Base-by-base conservation (phyloP, 164 flowering plant genomes). In the Vitis amurensis region DNA sequence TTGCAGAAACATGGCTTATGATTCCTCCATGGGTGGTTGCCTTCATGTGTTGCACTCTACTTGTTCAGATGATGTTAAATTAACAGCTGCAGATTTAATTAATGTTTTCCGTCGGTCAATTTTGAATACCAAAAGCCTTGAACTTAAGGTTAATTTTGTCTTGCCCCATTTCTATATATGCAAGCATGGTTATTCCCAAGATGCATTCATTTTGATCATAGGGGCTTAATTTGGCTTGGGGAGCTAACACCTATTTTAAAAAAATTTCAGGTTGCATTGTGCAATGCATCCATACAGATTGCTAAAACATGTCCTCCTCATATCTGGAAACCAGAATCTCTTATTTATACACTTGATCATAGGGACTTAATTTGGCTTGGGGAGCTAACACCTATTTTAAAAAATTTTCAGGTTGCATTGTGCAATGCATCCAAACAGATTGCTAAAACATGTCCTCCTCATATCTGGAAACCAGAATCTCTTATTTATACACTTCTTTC, bases 1-100 rank as follows among this genome's bases (percentile, higher is more conserved):
- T 78, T 79, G 80, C 93, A 96, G 99, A 77, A 85, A 76, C 63
- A 13, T 64, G 58, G 83, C 44, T 47, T 96, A 91, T 81, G 98
- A 96, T 84, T 80, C 95, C 50, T 84, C 89, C 69, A 66, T 96
- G 49, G 98, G 95, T 57, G 73, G 79, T 80, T 91, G 99, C 78
- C 94, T 96, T 65, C 78, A 77, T 72, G 80, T 79, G 53, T 64
- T 91, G 72, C 83, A 91, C 78, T 85, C 90, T 23, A 80, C 75
- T 68, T 96, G 95, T 80, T 72, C 89, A 61, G 90, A 85, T 78
- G 89, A 80, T 70, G 87, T 96, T 72, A 81, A 82, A 77, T 67
- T 79, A 62, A 93, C 99, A 55, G 97, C 98, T 64, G 69, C 78
- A 37, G 85, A 82, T 61, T 52, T 92, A 53, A 74, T 93, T 58